A percentile compares a stretch with the other conserved stretches of the same genome.
Conservation (phyloP, 495 filamentous ascomycete genomes). For the Durotheca rogersii region DNA sequence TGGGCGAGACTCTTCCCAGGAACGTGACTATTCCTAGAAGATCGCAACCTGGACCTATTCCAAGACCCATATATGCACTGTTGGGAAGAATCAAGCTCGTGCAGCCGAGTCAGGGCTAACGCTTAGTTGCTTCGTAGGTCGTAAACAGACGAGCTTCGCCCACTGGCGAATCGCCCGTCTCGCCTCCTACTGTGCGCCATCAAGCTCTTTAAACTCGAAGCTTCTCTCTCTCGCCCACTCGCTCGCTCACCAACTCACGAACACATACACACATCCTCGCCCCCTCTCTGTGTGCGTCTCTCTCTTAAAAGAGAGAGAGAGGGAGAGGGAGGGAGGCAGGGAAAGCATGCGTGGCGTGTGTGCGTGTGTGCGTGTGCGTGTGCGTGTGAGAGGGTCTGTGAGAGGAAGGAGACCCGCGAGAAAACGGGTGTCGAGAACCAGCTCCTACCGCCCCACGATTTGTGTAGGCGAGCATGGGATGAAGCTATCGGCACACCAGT, state of each 20-base stretch:
- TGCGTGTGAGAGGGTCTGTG: not conserved
- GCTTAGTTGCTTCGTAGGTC: conserved; percentile 25
- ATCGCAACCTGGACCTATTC: conserved; percentile 14
- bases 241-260: not conserved
- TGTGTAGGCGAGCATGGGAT: conserved; percentile 28
- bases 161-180: too few relatives aligned
- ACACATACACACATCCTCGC: too few relatives aligned
- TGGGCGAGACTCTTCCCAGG: conserved; percentile 27
- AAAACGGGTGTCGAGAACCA: too few relatives aligned
- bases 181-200: too few relatives aligned
- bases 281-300: too few relatives aligned
- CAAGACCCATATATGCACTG: conserved; percentile 24
- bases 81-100: conserved; percentile 29
- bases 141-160: too few relatives aligned
- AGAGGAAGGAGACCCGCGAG: not conserved
- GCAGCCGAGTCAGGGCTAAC: conserved; percentile 23
- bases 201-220: not conserved
- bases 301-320: not conserved
- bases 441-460: too few relatives aligned
- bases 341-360: too few relatives aligned
- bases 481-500: conserved; percentile 14
- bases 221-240: not conserved
- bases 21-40: conserved; percentile 31
- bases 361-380: too few relatives aligned
- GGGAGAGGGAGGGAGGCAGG: not conserved